Conservation (phyloP, 1,284 basidiomycete species). For the Hypsizygus ulmarius region DNA sequence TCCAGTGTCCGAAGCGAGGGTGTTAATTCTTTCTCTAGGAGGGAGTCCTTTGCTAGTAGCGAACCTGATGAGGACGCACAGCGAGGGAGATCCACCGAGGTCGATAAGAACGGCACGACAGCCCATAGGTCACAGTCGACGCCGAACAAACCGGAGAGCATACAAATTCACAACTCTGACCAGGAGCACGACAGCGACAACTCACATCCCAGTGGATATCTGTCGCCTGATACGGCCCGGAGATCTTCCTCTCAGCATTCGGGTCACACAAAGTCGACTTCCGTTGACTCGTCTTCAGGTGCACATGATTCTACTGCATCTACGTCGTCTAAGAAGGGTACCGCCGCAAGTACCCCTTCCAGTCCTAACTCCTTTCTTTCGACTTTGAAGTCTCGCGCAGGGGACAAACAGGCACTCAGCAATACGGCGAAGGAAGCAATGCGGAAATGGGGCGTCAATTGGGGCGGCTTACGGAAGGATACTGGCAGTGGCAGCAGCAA, state of each 20-base stretch:
- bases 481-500: slow-evolving; percentile 16
- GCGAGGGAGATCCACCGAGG: slow-evolving; percentile 32
- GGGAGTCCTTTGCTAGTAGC: slow-evolving; percentile 15
- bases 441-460: slow-evolving; percentile 86
- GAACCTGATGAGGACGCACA: slow-evolving; percentile 19
- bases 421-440: slow-evolving; percentile 82
- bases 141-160: slow-evolving; percentile 26
- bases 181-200: slow-evolving; percentile 22
- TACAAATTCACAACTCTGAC: slow-evolving; percentile 18
- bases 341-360: slow-evolving; percentile 31
- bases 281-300: slow-evolving; percentile 20
- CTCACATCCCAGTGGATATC: slow-evolving; percentile 15
- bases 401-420: slow-evolving; percentile 80
- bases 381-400: slow-evolving; percentile 71
- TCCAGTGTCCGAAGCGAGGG: slow-evolving; percentile 35
- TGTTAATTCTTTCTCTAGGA: slow-evolving; percentile 9
- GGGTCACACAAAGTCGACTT: slow-evolving; percentile 22
- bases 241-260: slow-evolving; percentile 34
- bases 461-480: slow-evolving; percentile 63
- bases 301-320: slow-evolving; percentile 16
- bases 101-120: slow-evolving; percentile 24
- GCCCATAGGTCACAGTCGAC: slow-evolving; percentile 35
- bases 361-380: slow-evolving; percentile 60
- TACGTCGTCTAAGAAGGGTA: slow-evolving; percentile 27
- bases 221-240: slow-evolving; percentile 18